Evolutionary conservation across 2,329 filamentous ascomycete genomes (phyloP).

Genomic region (Trichoderma pleuroti): DNA sequence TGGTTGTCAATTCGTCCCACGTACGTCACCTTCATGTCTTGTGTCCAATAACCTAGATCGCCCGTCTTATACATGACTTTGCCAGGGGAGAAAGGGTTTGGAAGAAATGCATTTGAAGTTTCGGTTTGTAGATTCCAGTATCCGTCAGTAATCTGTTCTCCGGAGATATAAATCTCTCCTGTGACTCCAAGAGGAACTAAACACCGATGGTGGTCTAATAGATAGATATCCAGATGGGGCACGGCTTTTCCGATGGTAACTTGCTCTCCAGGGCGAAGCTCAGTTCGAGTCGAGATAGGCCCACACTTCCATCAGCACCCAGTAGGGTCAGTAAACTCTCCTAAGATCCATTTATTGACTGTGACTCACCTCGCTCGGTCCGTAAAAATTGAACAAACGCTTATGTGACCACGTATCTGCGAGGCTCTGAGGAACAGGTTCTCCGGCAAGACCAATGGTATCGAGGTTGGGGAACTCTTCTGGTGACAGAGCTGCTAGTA

Average conservation of each 20-base stretch:
- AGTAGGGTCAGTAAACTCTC: background rate
- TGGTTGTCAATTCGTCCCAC: background rate
- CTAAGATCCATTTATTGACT: background rate
- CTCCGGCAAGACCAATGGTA: background rate
- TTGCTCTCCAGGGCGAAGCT: background rate
- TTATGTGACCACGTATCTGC: conserved; percentile 1
- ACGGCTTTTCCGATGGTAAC: background rate
- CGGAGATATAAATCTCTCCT: background rate
- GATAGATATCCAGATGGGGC: background rate
- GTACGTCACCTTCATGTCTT: background rate
- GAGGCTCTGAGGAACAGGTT: background rate
- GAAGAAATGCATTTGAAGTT: background rate
- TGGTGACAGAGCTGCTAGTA: background rate
- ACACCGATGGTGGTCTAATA: background rate
- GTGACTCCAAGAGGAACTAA: background rate
- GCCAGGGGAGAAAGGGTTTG: background rate
- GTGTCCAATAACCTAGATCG: background rate
- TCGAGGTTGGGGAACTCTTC: background rate
- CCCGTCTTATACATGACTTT: background rate
- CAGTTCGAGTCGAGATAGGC: background rate
- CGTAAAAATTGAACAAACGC: conserved; percentile 4
- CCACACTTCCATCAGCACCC: background rate
- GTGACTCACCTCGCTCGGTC: background rate
- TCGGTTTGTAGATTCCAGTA: background rate
- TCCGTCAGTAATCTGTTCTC: background rate